These are phyloP conservation scores for Aspergillus bertholletiae DNA, from an alignment of 495 filamentous ascomycete species.

Conservation along the genomic window DNA sequence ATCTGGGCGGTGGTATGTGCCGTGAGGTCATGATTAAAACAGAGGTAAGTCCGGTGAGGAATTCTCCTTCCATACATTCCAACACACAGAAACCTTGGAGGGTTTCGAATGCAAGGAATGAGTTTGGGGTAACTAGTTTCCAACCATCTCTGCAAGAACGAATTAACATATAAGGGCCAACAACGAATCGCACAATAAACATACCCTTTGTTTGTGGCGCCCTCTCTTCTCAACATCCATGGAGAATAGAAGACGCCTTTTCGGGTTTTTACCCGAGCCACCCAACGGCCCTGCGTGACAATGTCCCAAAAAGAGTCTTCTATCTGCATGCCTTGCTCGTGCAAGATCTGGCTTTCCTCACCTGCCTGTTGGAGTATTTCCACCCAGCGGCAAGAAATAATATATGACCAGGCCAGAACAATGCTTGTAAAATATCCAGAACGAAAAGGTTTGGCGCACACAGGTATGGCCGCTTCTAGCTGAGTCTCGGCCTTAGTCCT, in stretches of 20 bases:
- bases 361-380: constrained; percentile 16
- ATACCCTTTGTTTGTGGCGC: background rate
- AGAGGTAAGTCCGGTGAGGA: constrained; percentile 7
- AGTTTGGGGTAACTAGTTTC: constrained; percentile 1
- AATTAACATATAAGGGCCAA: background rate
- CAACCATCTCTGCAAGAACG: constrained; percentile 2
- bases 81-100: constrained; percentile 10
- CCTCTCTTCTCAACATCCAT: constrained; percentile 11
- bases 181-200: background rate
- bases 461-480: background rate
- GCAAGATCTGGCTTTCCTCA: constrained; percentile 8
- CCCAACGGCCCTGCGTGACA: constrained; percentile 7
- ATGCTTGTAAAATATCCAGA: constrained; percentile 15
- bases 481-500: constrained; percentile 1
- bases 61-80: constrained; percentile 12
- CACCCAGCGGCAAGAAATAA: constrained; percentile 21
- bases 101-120: constrained; percentile 12
- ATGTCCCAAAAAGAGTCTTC: constrained; percentile 12
- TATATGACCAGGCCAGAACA: constrained; percentile 19
- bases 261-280: constrained; percentile 2
- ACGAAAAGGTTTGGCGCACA: background rate
- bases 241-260: constrained; percentile 10
- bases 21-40: constrained; percentile 8
- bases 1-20: constrained; percentile 5
- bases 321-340: background rate